These are phyloP conservation scores for Arachis hypogaea DNA, from an alignment of 306 rosid species.

Conservation along the genomic window DNA sequence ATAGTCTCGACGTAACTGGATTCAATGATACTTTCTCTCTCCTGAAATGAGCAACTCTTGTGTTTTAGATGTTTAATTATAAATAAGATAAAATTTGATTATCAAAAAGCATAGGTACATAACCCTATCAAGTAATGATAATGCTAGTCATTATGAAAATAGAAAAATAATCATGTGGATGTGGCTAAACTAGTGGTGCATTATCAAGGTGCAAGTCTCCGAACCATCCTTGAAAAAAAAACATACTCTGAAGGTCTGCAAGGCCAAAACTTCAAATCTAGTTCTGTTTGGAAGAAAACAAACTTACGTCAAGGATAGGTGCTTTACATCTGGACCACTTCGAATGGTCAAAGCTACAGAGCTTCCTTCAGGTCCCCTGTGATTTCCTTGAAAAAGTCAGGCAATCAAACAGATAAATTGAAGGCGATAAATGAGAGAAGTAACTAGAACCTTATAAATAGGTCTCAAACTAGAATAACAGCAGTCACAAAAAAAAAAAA, in stretches of 20 bases:
- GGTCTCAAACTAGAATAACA: slow-evolving; percentile 10
- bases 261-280: slow-evolving; percentile 20
- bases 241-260: slow-evolving; percentile 19
- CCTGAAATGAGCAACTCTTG: slow-evolving; percentile 54
- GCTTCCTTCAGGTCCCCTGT: slow-evolving; percentile 95
- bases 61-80: neutral
- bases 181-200: slow-evolving; percentile 6
- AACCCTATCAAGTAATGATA: slow-evolving; percentile 10
- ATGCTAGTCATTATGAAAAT: slow-evolving; percentile 8
- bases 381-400: slow-evolving; percentile 44
- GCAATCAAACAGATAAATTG: slow-evolving; percentile 37
- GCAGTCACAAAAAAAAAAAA: neutral
- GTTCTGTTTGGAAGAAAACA: slow-evolving; percentile 9
- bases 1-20: slow-evolving; percentile 90
- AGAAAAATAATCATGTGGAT: neutral
- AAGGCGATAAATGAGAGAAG: slow-evolving; percentile 30
- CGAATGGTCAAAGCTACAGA: slow-evolving; percentile 74
- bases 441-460: slow-evolving; percentile 21
- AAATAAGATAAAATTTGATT: neutral
- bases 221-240: slow-evolving; percentile 11
- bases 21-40: slow-evolving; percentile 87
- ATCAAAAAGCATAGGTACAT: slow-evolving; percentile 13
- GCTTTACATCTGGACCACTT: slow-evolving; percentile 77
- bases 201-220: slow-evolving; percentile 21
- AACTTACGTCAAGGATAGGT: slow-evolving; percentile 67